These are phyloP conservation scores for Sarcocystis neurona DNA, from an alignment of 169 alveolate species.

Conservation along the genomic window DNA sequence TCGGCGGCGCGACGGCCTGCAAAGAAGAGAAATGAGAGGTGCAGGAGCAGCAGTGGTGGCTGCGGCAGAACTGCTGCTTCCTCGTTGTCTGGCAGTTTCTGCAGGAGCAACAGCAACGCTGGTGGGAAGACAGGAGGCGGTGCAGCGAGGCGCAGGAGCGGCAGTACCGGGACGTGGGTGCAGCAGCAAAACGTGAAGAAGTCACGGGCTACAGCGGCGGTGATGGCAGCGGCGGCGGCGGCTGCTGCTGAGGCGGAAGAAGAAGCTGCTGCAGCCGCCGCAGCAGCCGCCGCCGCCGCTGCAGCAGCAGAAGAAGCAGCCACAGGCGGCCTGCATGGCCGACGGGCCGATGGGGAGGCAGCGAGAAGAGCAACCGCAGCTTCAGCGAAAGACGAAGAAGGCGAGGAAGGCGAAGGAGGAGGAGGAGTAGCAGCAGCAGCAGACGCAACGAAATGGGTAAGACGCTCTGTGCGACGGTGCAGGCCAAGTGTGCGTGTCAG, in stretches of 20 bases:
- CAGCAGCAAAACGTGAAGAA: too few relatives aligned
- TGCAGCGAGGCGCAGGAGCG: too few relatives aligned
- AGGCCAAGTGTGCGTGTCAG: neutral
- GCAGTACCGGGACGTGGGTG: too few relatives aligned
- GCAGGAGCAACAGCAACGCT: too few relatives aligned
- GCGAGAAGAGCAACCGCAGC: too few relatives aligned
- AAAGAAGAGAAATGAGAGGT: neutral
- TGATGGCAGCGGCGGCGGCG: neutral
- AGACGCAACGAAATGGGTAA: neutral
- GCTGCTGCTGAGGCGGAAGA: neutral
- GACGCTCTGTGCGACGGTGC: neutral
- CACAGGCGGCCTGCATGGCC: neutral
- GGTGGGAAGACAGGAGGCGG: too few relatives aligned
- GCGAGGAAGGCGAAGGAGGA: too few relatives aligned
- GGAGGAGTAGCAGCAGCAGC: neutral
- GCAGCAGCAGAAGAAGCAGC: conserved; percentile 7
- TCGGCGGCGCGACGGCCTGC: neutral
- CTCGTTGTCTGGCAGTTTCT: too few relatives aligned
- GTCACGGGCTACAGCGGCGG: neutral
- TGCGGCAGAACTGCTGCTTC: too few relatives aligned
- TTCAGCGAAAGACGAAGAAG: too few relatives aligned
- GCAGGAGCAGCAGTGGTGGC: neutral
- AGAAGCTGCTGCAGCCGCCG: neutral
- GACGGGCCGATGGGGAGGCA: too few relatives aligned
- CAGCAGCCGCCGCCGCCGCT: neutral